Conservation (phyloP, 2,329 filamentous ascomycete genomes). For the Hypoxylon sp. region DNA sequence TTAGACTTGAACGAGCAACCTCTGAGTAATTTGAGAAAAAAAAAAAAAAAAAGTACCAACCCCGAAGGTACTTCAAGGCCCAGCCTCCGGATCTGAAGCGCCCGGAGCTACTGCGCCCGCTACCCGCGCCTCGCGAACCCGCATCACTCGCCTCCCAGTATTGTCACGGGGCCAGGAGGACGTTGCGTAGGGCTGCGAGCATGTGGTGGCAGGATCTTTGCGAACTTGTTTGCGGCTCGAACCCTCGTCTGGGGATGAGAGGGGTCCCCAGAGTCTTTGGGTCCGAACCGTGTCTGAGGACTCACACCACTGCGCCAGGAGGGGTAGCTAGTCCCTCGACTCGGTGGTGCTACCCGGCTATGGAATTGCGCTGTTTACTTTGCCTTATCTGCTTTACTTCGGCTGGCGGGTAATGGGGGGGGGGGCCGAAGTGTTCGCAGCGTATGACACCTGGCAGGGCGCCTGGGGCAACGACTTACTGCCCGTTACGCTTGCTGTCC, state of each 20-base stretch:
- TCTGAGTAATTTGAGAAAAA: neutral
- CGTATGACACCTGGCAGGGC: neutral
- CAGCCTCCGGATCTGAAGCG: neutral
- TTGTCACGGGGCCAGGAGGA: neutral
- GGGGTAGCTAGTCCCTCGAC: neutral
- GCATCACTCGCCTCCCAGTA: neutral
- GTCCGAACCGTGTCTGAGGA: neutral
- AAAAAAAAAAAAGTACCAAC: neutral
- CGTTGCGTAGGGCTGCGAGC: neutral
- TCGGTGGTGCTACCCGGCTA: neutral
- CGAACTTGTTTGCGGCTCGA: neutral
- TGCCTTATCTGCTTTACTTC: neutral
- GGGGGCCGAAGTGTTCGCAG: neutral
- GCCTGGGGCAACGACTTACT: neutral
- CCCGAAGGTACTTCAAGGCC: neutral
- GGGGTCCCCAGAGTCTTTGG: neutral
- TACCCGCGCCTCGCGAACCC: neutral
- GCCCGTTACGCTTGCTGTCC: neutral
- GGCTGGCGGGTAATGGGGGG: neutral
- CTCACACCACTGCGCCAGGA: neutral
- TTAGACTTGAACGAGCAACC: neutral
- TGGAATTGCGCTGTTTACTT: neutral
- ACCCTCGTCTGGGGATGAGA: neutral
- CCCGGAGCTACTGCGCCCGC: conserved; percentile 2
- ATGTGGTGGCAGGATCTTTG: neutral